Percentiles rank a stretch among this genome's conserved stretches.
Evolutionary conservation across 805 yeast species (phyloP).

Genomic region (Candida gorgasii): DNA sequence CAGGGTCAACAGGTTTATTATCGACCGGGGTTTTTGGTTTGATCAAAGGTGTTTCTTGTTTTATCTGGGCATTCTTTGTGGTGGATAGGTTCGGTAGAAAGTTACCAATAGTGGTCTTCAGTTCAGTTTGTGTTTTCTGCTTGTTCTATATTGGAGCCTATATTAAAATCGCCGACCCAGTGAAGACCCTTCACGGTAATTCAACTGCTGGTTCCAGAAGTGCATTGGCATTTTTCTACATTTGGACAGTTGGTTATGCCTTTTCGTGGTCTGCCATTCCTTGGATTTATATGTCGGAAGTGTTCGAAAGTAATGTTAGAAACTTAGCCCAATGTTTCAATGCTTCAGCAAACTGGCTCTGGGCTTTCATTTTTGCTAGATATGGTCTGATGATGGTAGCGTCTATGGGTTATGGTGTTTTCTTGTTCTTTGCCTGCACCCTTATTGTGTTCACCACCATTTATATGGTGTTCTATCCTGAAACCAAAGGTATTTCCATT

Average conservation of each 20-base stretch:
- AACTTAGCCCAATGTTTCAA: slow-evolving; percentile 45
- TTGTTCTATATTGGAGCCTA: slow-evolving; percentile 53
- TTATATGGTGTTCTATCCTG: slow-evolving; percentile 34
- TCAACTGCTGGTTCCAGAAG: slow-evolving; percentile 40
- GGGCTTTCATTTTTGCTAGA: slow-evolving; percentile 51
- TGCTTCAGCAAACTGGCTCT: slow-evolving; percentile 50
- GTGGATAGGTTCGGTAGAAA: slow-evolving; percentile 51
- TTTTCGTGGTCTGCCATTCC: slow-evolving; percentile 49
- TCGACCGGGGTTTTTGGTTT: slow-evolving; percentile 58
- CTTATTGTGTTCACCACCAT: slow-evolving; percentile 14
- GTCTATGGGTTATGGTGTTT: slow-evolving; percentile 45
- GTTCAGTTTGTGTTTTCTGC: slow-evolving; percentile 42
- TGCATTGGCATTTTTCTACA: slow-evolving; percentile 46
- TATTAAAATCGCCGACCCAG: slow-evolving; percentile 39
- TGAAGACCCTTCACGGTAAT: slow-evolving; percentile 12
- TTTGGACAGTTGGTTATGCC: slow-evolving; percentile 49
- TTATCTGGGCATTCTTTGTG: slow-evolving; percentile 45
- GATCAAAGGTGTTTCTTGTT: slow-evolving; percentile 45
- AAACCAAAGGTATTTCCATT: slow-evolving; percentile 38
- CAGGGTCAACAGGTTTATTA: slow-evolving; percentile 45
- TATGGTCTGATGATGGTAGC: slow-evolving; percentile 46
- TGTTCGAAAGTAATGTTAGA: slow-evolving; percentile 46
- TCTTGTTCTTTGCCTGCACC: slow-evolving; percentile 38
- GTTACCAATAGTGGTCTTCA: slow-evolving; percentile 36
- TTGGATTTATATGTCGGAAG: slow-evolving; percentile 49